These are phyloP conservation scores for Blastocystis sp. DNA, from an alignment of 352 stramenopile genomes.

Conservation along the genomic window DNA sequence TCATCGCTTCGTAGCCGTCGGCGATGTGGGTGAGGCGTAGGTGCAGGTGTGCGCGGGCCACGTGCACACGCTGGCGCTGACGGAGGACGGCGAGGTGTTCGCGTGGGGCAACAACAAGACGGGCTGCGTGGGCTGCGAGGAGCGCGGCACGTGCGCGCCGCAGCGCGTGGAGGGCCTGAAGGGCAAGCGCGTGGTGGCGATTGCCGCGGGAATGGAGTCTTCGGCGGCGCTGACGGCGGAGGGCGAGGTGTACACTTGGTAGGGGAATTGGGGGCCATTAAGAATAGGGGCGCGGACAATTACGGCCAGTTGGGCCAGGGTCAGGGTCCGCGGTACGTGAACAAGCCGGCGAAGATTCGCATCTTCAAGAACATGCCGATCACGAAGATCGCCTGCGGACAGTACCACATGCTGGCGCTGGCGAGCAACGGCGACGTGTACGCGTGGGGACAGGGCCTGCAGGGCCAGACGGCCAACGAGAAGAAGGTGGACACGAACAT, in stretches of 20 bases:
- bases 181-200: constrained; percentile 35
- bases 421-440: constrained; percentile 44
- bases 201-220: constrained; percentile 20
- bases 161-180: neutral
- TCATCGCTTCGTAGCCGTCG: neutral
- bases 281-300: constrained; percentile 37
- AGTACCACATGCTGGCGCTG: constrained; percentile 54
- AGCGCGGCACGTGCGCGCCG: constrained; percentile 22
- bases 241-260: constrained; percentile 48
- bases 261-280: neutral
- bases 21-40: neutral
- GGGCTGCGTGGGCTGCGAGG: constrained; percentile 22
- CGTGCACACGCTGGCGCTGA: constrained; percentile 42
- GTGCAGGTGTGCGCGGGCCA: constrained; percentile 20
- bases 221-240: constrained; percentile 34
- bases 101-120: constrained; percentile 61
- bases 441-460: constrained; percentile 38
- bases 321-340: constrained; percentile 34
- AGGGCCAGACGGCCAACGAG: constrained; percentile 52
- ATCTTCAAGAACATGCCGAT: constrained; percentile 40
- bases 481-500: constrained; percentile 51
- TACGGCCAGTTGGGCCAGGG: constrained; percentile 47
- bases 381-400: constrained; percentile 8
- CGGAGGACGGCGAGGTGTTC: constrained; percentile 24
- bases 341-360: constrained; percentile 46